These are phyloP conservation scores for Rasamsonia emersonii DNA, from an alignment of 2,329 filamentous ascomycete genomes.

Conservation along the genomic window DNA sequence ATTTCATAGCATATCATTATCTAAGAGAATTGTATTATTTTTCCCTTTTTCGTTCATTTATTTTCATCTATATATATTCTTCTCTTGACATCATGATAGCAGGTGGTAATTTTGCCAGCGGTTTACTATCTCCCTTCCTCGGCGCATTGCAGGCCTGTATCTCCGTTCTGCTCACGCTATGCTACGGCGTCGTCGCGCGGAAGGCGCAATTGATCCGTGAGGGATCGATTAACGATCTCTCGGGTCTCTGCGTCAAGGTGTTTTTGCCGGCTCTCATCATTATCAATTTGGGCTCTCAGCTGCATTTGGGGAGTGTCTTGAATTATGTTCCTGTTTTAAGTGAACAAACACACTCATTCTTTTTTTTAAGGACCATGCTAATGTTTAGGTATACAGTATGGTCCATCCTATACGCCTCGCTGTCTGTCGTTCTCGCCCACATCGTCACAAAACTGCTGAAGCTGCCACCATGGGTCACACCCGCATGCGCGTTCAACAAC, in stretches of 20 bases:
- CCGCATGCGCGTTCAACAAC: conserved; percentile 50
- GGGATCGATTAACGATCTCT: conserved; percentile 44
- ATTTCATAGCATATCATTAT: too few species aligned
- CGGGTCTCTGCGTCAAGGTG: conserved; percentile 43
- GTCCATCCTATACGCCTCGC: conserved; percentile 42
- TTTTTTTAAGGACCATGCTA: neutral
- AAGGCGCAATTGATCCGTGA: conserved; percentile 43
- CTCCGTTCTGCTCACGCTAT: conserved; percentile 47
- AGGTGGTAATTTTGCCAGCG: too few species aligned
- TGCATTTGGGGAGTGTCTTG: conserved; percentile 38
- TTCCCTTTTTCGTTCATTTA: neutral
- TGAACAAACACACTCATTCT: conserved; percentile 11
- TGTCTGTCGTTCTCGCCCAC: conserved; percentile 42
- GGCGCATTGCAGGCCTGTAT: conserved; percentile 48
- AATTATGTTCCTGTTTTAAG: conserved; percentile 43
- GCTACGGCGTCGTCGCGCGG: conserved; percentile 43
- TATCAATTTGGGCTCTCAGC: conserved; percentile 44
- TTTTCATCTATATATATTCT: neutral
- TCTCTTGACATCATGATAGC: too few species aligned
- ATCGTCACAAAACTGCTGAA: conserved; percentile 37
- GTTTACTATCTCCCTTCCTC: conserved; percentile 32
- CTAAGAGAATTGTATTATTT: too few species aligned
- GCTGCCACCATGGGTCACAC: conserved; percentile 46
- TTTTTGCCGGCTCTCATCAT: conserved; percentile 48
- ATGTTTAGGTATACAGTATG: conserved; percentile 31